Conservation (phyloP, 352 stramenopile species). For the Pythium grandisporangium region DNA sequence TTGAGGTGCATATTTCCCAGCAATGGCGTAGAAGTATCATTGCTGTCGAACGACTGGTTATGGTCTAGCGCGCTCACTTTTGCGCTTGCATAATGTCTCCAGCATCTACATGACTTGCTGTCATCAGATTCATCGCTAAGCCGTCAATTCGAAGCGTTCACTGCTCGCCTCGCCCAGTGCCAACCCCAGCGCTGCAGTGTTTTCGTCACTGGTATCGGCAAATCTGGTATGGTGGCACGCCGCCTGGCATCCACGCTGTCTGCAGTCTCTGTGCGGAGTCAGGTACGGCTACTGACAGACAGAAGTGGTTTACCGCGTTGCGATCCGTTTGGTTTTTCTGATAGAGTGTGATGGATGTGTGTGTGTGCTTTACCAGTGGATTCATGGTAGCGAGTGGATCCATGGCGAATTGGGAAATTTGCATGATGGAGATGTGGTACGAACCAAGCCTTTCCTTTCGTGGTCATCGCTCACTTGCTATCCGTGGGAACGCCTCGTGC, state of each 20-base stretch:
- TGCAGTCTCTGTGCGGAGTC: slow-evolving; percentile 64
- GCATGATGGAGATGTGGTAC: slow-evolving; percentile 43
- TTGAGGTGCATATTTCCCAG: slow-evolving; percentile 2
- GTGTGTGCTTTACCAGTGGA: slow-evolving; percentile 33
- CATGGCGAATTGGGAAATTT: slow-evolving; percentile 74
- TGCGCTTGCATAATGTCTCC: no score
- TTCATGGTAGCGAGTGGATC: slow-evolving; percentile 72
- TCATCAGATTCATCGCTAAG: slow-evolving; percentile 12
- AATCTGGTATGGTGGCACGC: slow-evolving; percentile 66
- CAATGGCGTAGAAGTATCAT: no score
- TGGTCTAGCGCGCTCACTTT: no score
- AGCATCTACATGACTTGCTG: slow-evolving; percentile 35
- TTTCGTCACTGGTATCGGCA: slow-evolving; percentile 72
- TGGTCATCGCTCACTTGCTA: no score
- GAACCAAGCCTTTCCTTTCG: no score
- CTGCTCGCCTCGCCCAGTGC: no score
- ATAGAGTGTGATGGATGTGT: not conserved
- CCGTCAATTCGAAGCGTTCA: slow-evolving; percentile 20
- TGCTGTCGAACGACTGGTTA: no score
- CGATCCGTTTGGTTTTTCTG: no score
- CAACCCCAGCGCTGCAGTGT: slow-evolving; percentile 30
- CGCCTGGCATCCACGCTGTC: slow-evolving; percentile 60
- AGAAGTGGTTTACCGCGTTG: no score
- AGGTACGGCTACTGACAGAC: no score
- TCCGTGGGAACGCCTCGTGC: no score